Percentiles rank a stretch among this genome's conserved stretches.
phyloP scores from a whole-genome alignment of 2,329 filamentous ascomycete species.

The Diplodia mutila region DNA sequence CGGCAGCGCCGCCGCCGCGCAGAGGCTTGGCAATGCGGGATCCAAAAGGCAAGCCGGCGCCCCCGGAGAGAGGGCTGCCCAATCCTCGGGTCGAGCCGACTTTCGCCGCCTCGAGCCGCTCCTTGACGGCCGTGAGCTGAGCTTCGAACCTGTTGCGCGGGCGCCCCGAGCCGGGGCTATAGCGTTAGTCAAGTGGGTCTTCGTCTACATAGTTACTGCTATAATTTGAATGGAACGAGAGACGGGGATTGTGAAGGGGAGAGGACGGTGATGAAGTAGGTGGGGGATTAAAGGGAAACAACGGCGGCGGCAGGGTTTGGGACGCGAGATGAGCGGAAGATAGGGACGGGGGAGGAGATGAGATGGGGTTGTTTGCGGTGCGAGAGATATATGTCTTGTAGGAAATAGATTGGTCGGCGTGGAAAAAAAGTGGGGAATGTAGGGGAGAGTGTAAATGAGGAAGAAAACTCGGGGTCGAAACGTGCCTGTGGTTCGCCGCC shows the following conservation, averaged over 20 bases:
- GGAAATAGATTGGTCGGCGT: conserved; percentile 23
- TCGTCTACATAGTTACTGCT: conserved; percentile 24
- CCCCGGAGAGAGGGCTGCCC: conserved; percentile 58
- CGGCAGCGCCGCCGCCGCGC: conserved; percentile 56
- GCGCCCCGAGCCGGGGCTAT: conserved; percentile 10
- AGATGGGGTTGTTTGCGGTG: conserved; percentile 15
- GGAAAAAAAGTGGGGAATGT: conserved; percentile 25
- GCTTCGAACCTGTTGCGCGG: conserved; percentile 79
- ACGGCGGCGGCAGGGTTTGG: conserved; percentile 21
- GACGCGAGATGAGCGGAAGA: conserved; percentile 14
- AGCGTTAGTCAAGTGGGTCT: conserved; percentile 26
- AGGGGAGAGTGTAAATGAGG: conserved; percentile 20
- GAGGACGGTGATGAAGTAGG: conserved; percentile 22
- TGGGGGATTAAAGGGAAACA: conserved; percentile 21
- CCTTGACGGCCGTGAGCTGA: conserved; percentile 95
- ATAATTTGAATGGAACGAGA: conserved; percentile 18
- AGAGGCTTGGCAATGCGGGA: conserved; percentile 68
- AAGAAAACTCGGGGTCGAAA: conserved; percentile 26
- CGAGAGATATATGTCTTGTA: conserved; percentile 25
- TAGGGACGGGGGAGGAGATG: conserved; percentile 21
- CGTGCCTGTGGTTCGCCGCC: conserved; percentile 94
- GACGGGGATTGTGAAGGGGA: conserved; percentile 8
- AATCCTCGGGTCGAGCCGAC: conserved; percentile 85
- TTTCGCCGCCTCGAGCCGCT: conserved; percentile 94
- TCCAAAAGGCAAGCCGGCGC: conserved; percentile 70